Evolutionary conservation across 176 grass and related monocot genomes (phyloP).

Genomic region (Aechmea fasciata): DNA sequence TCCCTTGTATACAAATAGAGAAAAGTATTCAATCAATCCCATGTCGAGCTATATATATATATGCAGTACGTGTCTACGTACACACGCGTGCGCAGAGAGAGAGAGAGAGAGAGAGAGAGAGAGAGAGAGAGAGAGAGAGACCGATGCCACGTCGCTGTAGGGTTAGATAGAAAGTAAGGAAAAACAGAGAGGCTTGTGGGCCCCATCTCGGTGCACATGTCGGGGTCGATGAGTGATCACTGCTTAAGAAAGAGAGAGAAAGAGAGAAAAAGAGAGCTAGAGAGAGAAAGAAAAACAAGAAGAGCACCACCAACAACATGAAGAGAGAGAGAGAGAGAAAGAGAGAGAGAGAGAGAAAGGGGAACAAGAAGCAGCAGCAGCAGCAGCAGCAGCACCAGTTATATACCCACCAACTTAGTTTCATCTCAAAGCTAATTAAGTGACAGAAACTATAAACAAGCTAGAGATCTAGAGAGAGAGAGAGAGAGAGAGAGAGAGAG

Average conservation of each 20-base stretch:
- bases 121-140: slow-evolving; percentile 19
- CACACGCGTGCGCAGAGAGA: background rate
- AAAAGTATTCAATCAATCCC: too few relatives aligned
- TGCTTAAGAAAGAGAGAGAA: background rate
- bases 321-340: slow-evolving; percentile 19
- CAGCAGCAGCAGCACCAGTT: slow-evolving; percentile 6
- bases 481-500: background rate
- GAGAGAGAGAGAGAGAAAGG: too few relatives aligned
- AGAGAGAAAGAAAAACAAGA: slow-evolving; percentile 9
- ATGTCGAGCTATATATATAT: too few relatives aligned
- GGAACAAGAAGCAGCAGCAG: slow-evolving; percentile 19
- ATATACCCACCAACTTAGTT: slow-evolving; percentile 33
- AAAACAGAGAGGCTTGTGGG: slow-evolving; percentile 28
- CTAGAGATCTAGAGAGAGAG: slow-evolving; percentile 10
- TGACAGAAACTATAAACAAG: slow-evolving; percentile 10
- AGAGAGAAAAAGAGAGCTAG: background rate
- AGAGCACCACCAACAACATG: slow-evolving; percentile 26
- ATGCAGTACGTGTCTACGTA: too few relatives aligned
- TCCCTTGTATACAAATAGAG: too few relatives aligned
- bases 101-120: slow-evolving; percentile 10
- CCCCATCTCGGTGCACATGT: slow-evolving; percentile 33
- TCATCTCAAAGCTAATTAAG: too few relatives aligned
- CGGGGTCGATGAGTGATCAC: background rate
- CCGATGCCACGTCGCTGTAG: slow-evolving; percentile 84
- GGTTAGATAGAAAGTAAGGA: slow-evolving; percentile 78